Conservation (phyloP, 108 stramenopile genomes). For the Aureococcus anophagefferens region DNA sequence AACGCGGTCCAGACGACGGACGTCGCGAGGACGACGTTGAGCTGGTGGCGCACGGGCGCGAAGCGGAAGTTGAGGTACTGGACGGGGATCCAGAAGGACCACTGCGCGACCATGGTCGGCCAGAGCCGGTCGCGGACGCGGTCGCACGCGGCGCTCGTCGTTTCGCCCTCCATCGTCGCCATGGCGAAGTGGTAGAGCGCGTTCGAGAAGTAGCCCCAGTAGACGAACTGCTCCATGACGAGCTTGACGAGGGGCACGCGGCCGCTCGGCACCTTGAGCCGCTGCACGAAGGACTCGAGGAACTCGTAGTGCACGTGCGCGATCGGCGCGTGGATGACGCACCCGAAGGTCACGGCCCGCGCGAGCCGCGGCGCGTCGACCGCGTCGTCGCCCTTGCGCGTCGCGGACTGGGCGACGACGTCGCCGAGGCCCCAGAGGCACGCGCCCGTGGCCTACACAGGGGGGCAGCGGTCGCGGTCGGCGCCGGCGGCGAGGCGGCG, state of each 20-base stretch:
- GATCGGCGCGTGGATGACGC: slow-evolving; percentile 57
- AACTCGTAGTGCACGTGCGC: slow-evolving; percentile 64
- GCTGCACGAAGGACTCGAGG: slow-evolving; percentile 60
- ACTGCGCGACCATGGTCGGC: slow-evolving; percentile 5
- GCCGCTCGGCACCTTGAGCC: slow-evolving; percentile 42
- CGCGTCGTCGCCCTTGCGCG: slow-evolving; percentile 16
- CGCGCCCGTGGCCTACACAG: slow-evolving; percentile 48
- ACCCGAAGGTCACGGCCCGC: slow-evolving; percentile 53
- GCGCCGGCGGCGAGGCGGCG: too few relatives aligned
- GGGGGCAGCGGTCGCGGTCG: too few relatives aligned
- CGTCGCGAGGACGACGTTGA: slow-evolving; percentile 63
- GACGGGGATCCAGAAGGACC: slow-evolving; percentile 57
- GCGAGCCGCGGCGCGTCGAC: slow-evolving; percentile 53
- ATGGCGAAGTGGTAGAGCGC: slow-evolving; percentile 63
- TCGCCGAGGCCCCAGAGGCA: slow-evolving; percentile 64
- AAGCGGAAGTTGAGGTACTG: slow-evolving; percentile 63
- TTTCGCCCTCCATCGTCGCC: slow-evolving; percentile 64
- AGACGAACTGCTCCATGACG: slow-evolving; percentile 72
- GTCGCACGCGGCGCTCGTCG: slow-evolving; percentile 34
- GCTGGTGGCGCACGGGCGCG: slow-evolving; percentile 61
- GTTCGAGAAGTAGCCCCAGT: slow-evolving; percentile 68
- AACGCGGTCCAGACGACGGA: slow-evolving; percentile 70
- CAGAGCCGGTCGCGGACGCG: slow-evolving; percentile 43
- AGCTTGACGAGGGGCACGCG: slow-evolving; percentile 59
- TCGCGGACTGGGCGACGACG: slow-evolving; percentile 46